Evolutionary conservation across 345 rosid species (phyloP).

Genomic region (Dovyalis caffra): DNA sequence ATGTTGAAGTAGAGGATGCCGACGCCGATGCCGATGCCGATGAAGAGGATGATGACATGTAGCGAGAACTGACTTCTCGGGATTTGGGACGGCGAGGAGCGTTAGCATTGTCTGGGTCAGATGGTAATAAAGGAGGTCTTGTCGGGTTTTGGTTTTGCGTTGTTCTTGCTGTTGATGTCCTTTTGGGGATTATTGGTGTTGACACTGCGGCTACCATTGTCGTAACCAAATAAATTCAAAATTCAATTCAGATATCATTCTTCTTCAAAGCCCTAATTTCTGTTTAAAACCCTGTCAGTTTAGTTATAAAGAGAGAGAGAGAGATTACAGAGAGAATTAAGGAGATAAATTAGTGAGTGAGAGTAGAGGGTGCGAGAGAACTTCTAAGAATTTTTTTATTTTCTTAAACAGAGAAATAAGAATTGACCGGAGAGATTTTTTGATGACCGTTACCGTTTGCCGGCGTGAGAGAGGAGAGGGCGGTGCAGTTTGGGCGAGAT

Average conservation of each 20-base stretch:
- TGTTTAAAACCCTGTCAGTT: neutral
- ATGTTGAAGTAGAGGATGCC: constrained; percentile 32
- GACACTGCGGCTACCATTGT: constrained; percentile 72
- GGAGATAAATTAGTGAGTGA: neutral
- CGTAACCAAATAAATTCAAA: constrained; percentile 8
- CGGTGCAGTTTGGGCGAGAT: constrained; percentile 37
- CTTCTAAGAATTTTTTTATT: neutral
- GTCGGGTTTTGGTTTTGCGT: constrained; percentile 33
- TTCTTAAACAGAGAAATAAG: neutral
- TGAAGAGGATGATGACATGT: constrained; percentile 44
- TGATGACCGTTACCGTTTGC: constrained; percentile 47
- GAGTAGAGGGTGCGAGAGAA: neutral
- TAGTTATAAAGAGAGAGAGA: neutral
- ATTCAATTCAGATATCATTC: constrained; percentile 33
- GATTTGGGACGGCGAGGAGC: constrained; percentile 59
- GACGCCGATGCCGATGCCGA: constrained; percentile 37
- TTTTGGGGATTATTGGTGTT: constrained; percentile 41
- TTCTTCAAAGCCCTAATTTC: constrained; percentile 29
- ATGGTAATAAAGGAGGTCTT: constrained; percentile 61
- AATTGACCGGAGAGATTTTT: constrained; percentile 15
- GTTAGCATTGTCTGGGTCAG: constrained; percentile 65
- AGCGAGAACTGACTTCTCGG: constrained; percentile 79
- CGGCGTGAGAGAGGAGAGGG: constrained; percentile 28
- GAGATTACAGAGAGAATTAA: neutral
- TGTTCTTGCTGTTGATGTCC: constrained; percentile 17